Conservation (phyloP, 2,329 filamentous ascomycete species). For the Teratosphaeriaceae sp. region DNA sequence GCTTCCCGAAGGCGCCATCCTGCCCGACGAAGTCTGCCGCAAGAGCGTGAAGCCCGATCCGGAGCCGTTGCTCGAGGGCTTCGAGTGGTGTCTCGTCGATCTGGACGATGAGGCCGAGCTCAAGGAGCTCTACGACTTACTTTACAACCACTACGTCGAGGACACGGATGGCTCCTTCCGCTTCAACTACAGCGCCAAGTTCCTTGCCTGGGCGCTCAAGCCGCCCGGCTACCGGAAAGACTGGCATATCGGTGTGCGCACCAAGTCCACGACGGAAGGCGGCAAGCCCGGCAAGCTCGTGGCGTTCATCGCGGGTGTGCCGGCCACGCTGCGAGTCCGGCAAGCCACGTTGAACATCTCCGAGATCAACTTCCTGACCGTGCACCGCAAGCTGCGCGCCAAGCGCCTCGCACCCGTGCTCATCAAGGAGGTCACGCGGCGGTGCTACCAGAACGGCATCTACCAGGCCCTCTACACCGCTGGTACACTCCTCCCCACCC, state of each 20-base stretch:
- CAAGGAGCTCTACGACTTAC: constrained; percentile 83
- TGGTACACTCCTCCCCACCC: constrained; percentile 82
- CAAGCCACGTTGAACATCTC: constrained; percentile 68
- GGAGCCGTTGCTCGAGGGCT: constrained; percentile 67
- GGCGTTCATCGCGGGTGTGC: constrained; percentile 92
- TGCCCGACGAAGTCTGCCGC: constrained; percentile 69
- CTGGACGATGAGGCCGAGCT: constrained; percentile 69
- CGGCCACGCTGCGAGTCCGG: constrained; percentile 74
- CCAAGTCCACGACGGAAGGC: constrained; percentile 39
- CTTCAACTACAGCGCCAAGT: constrained; percentile 87
- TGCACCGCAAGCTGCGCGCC: constrained; percentile 94
- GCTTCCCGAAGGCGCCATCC: constrained; percentile 74
- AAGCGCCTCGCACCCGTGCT: constrained; percentile 90
- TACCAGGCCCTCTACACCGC: constrained; percentile 97
- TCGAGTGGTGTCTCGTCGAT: constrained; percentile 93
- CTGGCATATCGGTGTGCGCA: constrained; percentile 93
- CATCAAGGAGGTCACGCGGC: constrained; percentile 94
- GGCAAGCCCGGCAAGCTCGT: constrained; percentile 76
- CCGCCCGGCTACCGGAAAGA: constrained; percentile 88
- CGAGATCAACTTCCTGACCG: constrained; percentile 96
- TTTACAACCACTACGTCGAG: constrained; percentile 94
- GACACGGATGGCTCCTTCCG: constrained; percentile 96
- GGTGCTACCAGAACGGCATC: constrained; percentile 77
- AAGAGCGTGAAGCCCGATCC: constrained; percentile 47
- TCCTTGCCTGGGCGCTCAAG: constrained; percentile 91